Evolutionary conservation across 1,284 basidiomycete genomes (phyloP).

Genomic region (Ustilago nuda): DNA sequence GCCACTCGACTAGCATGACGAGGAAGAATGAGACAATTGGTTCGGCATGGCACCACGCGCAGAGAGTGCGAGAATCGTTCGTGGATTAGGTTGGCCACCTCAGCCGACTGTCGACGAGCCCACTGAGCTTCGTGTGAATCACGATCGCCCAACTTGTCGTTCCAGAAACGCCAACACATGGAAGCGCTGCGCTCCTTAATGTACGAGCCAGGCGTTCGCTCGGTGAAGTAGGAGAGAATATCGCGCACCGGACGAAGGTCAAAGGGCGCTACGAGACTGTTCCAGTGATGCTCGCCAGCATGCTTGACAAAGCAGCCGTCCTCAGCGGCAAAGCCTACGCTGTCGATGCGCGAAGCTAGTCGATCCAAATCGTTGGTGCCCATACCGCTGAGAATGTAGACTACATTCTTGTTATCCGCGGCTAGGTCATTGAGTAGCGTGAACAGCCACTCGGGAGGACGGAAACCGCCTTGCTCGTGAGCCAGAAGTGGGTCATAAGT

Average conservation of each 20-base stretch:
- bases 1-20: constrained; percentile 84
- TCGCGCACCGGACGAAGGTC: constrained; percentile 81
- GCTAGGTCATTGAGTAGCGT: constrained; percentile 76
- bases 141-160: constrained; percentile 70
- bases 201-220: constrained; percentile 85
- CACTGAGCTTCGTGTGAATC: constrained; percentile 77
- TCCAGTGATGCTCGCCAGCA: constrained; percentile 73
- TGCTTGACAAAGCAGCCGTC: constrained; percentile 87
- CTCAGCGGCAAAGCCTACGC: constrained; percentile 84
- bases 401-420: constrained; percentile 78
- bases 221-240: constrained; percentile 80
- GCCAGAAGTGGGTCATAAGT: constrained; percentile 58
- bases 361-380: constrained; percentile 75
- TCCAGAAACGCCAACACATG: constrained; percentile 85
- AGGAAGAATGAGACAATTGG: constrained; percentile 79
- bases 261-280: constrained; percentile 81
- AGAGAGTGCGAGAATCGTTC: constrained; percentile 67
- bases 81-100: constrained; percentile 88
- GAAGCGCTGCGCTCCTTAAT: constrained; percentile 86
- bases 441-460: constrained; percentile 75
- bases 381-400: constrained; percentile 84
- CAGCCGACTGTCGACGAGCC: constrained; percentile 85
- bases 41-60: constrained; percentile 60
- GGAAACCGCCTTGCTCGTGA: constrained; percentile 70
- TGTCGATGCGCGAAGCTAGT: constrained; percentile 75